Percentiles rank a stretch among this genome's conserved stretches.
phyloP scores from a whole-genome alignment of 257 asterid species.

The Rehmannia glutinosa region DNA sequence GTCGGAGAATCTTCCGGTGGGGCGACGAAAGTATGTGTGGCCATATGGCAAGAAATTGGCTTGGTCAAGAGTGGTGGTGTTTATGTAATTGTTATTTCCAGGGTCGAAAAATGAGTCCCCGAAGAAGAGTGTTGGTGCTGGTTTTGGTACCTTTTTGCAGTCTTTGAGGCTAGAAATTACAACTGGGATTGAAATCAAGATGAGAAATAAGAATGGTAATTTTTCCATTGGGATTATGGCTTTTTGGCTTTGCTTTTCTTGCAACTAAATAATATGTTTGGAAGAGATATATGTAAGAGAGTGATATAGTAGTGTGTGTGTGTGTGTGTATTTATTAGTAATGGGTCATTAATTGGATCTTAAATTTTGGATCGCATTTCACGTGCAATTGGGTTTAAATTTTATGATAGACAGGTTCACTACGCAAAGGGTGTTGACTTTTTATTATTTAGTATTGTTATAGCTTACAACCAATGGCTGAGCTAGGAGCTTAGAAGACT shows the following conservation, averaged over 20 bases:
- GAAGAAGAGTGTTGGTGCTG: conserved; percentile 41
- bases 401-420: not conserved
- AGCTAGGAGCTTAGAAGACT: too few species aligned
- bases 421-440: not conserved
- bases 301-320: not conserved
- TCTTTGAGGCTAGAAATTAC: not conserved
- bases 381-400: not conserved
- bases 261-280: not conserved
- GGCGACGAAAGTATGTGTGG: conserved; percentile 37
- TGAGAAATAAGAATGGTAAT: conserved; percentile 9
- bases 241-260: not conserved
- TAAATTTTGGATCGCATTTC: conserved; percentile 4
- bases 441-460: not conserved
- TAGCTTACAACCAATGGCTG: too few species aligned
- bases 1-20: conserved; percentile 77
- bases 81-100: conserved; percentile 76
- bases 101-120: conserved; percentile 70
- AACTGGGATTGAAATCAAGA: conserved; percentile 15
- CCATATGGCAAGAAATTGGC: conserved; percentile 77
- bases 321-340: not conserved
- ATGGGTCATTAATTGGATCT: not conserved
- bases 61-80: conserved; percentile 56
- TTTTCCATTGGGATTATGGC: conserved; percentile 6
- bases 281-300: not conserved
- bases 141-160: not conserved